phyloP scores from a whole-genome alignment of 371 early-diverging fungal genomes.

The Rhizopus arrhizus region DNA sequence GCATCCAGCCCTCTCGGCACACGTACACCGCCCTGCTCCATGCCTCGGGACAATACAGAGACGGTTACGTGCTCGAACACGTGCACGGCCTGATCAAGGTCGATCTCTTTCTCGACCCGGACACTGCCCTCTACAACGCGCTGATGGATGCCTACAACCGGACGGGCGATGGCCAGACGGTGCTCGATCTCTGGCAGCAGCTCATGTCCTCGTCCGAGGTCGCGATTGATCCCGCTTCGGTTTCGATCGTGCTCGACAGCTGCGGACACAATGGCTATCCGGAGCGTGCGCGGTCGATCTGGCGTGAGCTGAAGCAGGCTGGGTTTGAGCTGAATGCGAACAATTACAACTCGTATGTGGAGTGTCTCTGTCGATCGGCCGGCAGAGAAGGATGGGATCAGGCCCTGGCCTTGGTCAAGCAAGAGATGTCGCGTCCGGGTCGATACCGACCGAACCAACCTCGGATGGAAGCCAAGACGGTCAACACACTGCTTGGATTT shows the following conservation, averaged over 20 bases:
- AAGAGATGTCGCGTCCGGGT: conserved; percentile 33
- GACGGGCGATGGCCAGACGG: conserved; percentile 26
- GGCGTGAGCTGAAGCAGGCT: conserved; percentile 28
- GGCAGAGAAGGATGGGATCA: conserved; percentile 37
- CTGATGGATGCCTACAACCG: conserved; percentile 44
- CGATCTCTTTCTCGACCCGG: conserved; percentile 38
- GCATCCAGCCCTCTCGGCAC: conserved; percentile 31
- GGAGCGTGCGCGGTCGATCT: conserved; percentile 32
- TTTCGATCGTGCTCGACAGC: conserved; percentile 36
- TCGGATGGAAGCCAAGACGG: conserved; percentile 39
- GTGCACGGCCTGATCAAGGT: conserved; percentile 36
- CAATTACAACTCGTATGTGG: conserved; percentile 50
- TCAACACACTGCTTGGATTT: conserved; percentile 48
- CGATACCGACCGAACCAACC: not conserved
- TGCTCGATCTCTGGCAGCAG: conserved; percentile 41
- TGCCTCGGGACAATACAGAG: conserved; percentile 31
- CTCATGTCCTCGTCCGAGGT: conserved; percentile 8
- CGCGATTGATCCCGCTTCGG: conserved; percentile 21
- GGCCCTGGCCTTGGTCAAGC: conserved; percentile 23
- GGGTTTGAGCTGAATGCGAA: conserved; percentile 38
- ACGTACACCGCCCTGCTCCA: conserved; percentile 34
- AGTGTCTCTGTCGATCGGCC: conserved; percentile 41
- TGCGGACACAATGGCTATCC: conserved; percentile 37
- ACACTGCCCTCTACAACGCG: conserved; percentile 36
- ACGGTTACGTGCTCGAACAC: conserved; percentile 29